phyloP scores from a whole-genome alignment of 1,139 yeast species.

The Candida labiduridarum region DNA sequence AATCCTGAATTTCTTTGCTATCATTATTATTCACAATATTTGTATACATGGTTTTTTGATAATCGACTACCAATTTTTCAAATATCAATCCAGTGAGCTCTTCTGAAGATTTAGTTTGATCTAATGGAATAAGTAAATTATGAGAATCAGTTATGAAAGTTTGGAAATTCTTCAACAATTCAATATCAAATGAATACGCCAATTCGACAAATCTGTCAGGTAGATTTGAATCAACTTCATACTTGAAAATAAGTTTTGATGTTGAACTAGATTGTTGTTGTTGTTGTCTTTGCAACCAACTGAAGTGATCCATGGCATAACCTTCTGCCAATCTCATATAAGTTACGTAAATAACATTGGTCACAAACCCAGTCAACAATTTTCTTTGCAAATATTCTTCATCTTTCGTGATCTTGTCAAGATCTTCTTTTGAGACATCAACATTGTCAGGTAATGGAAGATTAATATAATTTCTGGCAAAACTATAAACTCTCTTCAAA shows the following conservation, averaged over 20 bases:
- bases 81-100: constrained; percentile 34
- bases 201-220: constrained; percentile 54
- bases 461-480: constrained; percentile 64
- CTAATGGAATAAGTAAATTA: constrained; percentile 26
- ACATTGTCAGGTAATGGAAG: constrained; percentile 44
- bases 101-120: constrained; percentile 20
- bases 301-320: constrained; percentile 27
- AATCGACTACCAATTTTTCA: constrained; percentile 37
- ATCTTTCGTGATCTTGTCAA: constrained; percentile 45
- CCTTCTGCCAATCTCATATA: constrained; percentile 28
- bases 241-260: constrained; percentile 18
- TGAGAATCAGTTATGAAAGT: constrained; percentile 31
- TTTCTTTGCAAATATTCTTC: constrained; percentile 56
- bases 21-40: constrained; percentile 30
- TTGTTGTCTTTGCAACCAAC: constrained; percentile 20
- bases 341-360: constrained; percentile 47
- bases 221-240: constrained; percentile 19
- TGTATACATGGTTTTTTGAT: constrained; percentile 31
- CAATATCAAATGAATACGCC: constrained; percentile 64
- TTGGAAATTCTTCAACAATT: constrained; percentile 44
- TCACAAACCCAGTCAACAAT: constrained; percentile 41
- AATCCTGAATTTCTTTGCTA: constrained; percentile 29
- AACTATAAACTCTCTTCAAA: constrained; percentile 61
- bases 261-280: constrained; percentile 3
- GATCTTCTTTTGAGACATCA: constrained; percentile 36